phyloP scores from a whole-genome alignment of 352 stramenopile genomes.

The Phytophthora meadii region DNA sequence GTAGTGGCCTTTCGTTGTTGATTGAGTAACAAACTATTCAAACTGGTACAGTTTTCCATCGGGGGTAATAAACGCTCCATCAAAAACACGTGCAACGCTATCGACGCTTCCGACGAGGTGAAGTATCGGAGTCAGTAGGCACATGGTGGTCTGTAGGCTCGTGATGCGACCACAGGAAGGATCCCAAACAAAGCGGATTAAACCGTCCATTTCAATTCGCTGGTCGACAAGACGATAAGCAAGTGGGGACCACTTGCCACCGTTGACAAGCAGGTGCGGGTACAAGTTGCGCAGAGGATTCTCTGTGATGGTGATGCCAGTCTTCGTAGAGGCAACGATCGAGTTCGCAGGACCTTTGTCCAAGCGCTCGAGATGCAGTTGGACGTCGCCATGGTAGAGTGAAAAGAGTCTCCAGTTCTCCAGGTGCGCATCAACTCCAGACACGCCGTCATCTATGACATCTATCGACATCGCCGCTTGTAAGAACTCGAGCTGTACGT shows the following conservation, averaged over 20 bases:
- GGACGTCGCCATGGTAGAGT: constrained; percentile 15
- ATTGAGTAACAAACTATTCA: neutral
- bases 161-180: neutral
- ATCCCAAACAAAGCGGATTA: constrained; percentile 11
- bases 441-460: constrained; percentile 2
- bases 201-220: neutral
- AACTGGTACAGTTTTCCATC: neutral
- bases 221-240: neutral
- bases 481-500: constrained; percentile 23
- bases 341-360: constrained; percentile 2
- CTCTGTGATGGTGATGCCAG: constrained; percentile 19
- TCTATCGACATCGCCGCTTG: constrained; percentile 13
- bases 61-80: constrained; percentile 2
- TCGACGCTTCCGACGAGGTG: constrained; percentile 6
- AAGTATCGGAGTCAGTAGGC: constrained; percentile 8
- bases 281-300: constrained; percentile 28
- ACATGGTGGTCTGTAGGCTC: neutral
- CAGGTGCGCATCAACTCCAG: constrained; percentile 16
- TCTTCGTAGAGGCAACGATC: constrained; percentile 1
- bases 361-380: constrained; percentile 22
- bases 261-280: constrained; percentile 8
- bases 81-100: constrained; percentile 10
- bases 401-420: constrained; percentile 27
- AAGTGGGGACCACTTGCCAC: constrained; percentile 2
- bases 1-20: too few species aligned